These are phyloP conservation scores for Neurospora hispaniola DNA, from an alignment of 495 filamentous ascomycete genomes.

Conservation along the genomic window DNA sequence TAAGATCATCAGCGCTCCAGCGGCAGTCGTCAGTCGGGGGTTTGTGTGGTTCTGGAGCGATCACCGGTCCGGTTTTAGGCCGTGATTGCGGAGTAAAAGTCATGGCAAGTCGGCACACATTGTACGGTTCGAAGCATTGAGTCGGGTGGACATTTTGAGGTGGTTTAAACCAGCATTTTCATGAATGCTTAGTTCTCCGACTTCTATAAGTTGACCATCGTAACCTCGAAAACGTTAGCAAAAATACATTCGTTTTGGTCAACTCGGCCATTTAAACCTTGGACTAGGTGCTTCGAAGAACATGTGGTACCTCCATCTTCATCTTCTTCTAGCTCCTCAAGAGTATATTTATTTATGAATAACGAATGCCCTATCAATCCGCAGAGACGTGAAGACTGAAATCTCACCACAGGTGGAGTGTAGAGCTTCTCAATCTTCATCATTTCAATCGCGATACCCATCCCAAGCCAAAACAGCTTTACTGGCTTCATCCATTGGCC, in stretches of 20 bases:
- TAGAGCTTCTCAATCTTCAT: background rate
- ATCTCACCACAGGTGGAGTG: background rate
- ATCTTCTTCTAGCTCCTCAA: too few species aligned
- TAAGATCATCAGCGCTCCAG: background rate
- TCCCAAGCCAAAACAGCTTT: background rate
- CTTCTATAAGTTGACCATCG: too few species aligned
- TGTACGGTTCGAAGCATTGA: background rate
- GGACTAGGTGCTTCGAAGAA: too few species aligned
- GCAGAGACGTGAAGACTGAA: background rate
- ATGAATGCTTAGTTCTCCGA: background rate
- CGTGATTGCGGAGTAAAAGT: background rate
- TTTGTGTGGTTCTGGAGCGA: background rate
- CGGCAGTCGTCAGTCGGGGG: background rate
- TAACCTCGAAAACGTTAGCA: too few species aligned
- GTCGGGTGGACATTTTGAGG: background rate
- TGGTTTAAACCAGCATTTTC: background rate
- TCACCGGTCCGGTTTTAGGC: background rate
- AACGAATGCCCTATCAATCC: background rate
- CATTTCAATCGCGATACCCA: background rate
- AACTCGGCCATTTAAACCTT: too few species aligned
- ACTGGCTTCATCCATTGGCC: background rate
- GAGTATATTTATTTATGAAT: too few species aligned
- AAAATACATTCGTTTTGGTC: too few species aligned
- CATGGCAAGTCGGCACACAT: background rate
- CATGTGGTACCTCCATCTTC: too few species aligned